phyloP scores from a whole-genome alignment of 2,329 filamentous ascomycete species.

The Magnaporthiopsis poae region DNA sequence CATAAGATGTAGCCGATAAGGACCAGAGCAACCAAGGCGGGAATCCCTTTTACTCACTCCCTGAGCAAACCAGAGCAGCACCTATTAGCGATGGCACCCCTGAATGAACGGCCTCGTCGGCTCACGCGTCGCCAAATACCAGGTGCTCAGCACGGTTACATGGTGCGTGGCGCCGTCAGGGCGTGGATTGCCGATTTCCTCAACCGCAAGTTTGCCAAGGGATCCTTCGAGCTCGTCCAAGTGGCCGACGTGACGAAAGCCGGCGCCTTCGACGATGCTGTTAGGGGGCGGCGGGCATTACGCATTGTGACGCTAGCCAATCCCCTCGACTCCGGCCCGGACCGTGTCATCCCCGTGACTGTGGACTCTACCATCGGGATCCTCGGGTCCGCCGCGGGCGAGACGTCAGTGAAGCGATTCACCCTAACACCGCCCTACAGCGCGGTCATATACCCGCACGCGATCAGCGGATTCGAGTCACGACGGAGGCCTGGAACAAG shows the following conservation, averaged over 20 bases:
- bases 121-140: constrained; percentile 29
- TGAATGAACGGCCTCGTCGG: constrained; percentile 29
- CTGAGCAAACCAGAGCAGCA: not conserved
- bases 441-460: constrained; percentile 11
- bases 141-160: constrained; percentile 30
- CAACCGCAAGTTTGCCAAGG: constrained; percentile 21
- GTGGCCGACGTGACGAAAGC: constrained; percentile 23
- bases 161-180: constrained; percentile 33
- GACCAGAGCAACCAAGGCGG: not conserved
- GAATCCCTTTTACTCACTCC: not conserved
- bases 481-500: constrained; percentile 26
- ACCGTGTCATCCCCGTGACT: constrained; percentile 24
- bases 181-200: constrained; percentile 23
- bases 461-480: constrained; percentile 12
- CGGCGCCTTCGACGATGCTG: constrained; percentile 16
- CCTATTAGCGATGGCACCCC: not conserved
- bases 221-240: constrained; percentile 22
- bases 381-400: constrained; percentile 22
- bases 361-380: constrained; percentile 18
- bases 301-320: constrained; percentile 22
- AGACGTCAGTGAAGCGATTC: constrained; percentile 27
- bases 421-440: constrained; percentile 25
- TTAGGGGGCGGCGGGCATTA: constrained; percentile 12
- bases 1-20: too few species aligned
- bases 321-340: constrained; percentile 21